phyloP scores from a whole-genome alignment of 768 basidiomycete species.

The Amanita subjunquillea region DNA sequence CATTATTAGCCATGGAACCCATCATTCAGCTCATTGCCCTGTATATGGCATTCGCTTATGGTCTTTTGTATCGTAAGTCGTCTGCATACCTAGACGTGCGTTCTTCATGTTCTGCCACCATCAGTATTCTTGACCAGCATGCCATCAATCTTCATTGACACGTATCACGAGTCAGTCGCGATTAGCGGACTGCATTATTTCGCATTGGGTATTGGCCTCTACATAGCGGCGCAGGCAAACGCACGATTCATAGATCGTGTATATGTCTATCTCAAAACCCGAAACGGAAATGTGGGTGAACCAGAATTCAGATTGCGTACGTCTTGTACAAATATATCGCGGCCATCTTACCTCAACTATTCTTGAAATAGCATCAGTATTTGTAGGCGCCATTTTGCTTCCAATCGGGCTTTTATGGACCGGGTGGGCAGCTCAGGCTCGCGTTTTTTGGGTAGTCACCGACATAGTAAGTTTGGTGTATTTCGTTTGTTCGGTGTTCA shows the following conservation, averaged over 20 bases:
- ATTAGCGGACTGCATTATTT: slow-evolving; percentile 64
- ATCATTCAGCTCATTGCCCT: slow-evolving; percentile 59
- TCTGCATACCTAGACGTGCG: background rate
- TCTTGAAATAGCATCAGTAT: slow-evolving; percentile 37
- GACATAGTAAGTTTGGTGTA: slow-evolving; percentile 40
- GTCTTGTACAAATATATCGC: slow-evolving; percentile 10
- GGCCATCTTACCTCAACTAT: background rate
- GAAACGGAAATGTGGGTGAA: slow-evolving; percentile 35
- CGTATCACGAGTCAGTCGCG: slow-evolving; percentile 45
- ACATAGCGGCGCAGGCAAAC: slow-evolving; percentile 40
- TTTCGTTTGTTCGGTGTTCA: slow-evolving; percentile 2
- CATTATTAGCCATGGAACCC: slow-evolving; percentile 46
- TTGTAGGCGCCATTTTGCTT: slow-evolving; percentile 46
- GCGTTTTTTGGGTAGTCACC: slow-evolving; percentile 59
- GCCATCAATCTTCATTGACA: slow-evolving; percentile 41
- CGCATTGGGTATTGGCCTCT: slow-evolving; percentile 56
- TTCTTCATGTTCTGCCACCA: background rate
- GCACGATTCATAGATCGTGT: slow-evolving; percentile 46
- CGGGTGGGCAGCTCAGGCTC: slow-evolving; percentile 57
- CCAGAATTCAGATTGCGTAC: slow-evolving; percentile 41
- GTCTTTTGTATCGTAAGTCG: slow-evolving; percentile 42
- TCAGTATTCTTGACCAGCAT: slow-evolving; percentile 61
- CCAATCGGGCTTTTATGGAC: slow-evolving; percentile 60
- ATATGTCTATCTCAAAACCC: slow-evolving; percentile 38
- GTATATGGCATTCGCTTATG: slow-evolving; percentile 67